These are phyloP conservation scores for Nannochloropsis oceanica DNA, from an alignment of 108 stramenopile genomes.

Conservation along the genomic window DNA sequence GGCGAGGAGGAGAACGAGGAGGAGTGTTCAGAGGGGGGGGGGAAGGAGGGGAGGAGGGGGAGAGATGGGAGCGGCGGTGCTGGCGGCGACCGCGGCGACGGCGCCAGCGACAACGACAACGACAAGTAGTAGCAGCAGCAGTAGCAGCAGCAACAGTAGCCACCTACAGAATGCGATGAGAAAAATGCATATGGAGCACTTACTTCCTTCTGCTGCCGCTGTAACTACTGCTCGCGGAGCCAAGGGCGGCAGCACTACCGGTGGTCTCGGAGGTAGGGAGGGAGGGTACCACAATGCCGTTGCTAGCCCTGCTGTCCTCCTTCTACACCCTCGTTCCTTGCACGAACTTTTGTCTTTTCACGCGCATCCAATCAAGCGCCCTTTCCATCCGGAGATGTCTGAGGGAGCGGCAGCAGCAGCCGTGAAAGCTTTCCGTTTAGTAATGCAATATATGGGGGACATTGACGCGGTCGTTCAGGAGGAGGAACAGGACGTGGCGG, in stretches of 20 bases:
- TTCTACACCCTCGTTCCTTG: background rate
- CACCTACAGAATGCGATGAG: background rate
- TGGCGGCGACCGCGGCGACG: background rate
- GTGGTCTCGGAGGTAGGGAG: too few relatives aligned
- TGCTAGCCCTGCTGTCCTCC: background rate
- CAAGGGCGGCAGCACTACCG: background rate
- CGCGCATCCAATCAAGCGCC: background rate
- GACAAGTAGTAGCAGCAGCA: background rate
- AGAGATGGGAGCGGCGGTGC: background rate
- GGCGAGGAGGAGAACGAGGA: background rate
- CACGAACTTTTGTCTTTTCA: background rate
- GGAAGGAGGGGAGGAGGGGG: background rate
- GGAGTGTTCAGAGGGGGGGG: background rate
- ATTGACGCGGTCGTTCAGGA: background rate
- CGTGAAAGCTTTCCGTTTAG: background rate
- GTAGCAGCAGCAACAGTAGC: background rate
- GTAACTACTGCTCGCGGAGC: background rate
- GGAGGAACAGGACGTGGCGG: background rate
- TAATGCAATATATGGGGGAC: background rate
- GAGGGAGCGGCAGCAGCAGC: background rate
- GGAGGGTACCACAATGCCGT: background rate
- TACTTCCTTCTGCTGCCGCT: background rate
- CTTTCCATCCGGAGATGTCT: background rate
- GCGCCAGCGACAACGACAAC: background rate
- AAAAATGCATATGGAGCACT: background rate